Evolutionary conservation across 768 basidiomycete species (phyloP), one percentile per base, ranked within the genome.

Genomic region (Hericium alpestre): DNA sequence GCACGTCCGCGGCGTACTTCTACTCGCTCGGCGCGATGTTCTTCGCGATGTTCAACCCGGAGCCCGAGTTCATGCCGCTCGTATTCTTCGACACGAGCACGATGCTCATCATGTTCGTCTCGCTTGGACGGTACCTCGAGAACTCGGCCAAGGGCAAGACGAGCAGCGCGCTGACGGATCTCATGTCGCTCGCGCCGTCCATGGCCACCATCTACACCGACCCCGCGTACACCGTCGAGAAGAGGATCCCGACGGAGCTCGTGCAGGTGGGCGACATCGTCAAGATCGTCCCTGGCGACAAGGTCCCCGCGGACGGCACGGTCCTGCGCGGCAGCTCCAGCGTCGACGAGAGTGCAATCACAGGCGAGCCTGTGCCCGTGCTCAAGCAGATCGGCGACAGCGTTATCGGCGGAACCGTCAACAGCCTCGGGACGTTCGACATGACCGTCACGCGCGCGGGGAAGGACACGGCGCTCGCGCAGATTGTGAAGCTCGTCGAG

Each of bases 11-110:
- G 0, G 90, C 96, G 8, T 98, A 95, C 68, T 77, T 86, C 63
- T 99, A 98, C 71, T 98, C 95, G 0, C 59, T 93, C 23, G 71
- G 81, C 59, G 71, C 79, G 49, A 78, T 99, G 75, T 47, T 90
- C 59, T 73, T 73, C 52, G 87, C 90, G 6, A 67, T 77, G 3
- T 78, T 86, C 70, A 82, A 83, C 65, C 70, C 76, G 4, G 80
- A 86, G 10, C 78, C 85, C 0, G 77, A 77, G 46, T 90, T 79
- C 67, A 85, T 81, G 18, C 95, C 96, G 1, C 80, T 87, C 67
- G 79, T 93, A 48, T 98, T 98, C 73, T 98, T 98, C 74, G 96
- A 99, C 72, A 98, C 96, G 1, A 96, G 92, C 66, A 96, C 96
- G 18, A 98, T 97, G 96, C 76, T 99, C 59, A 86, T 99, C 78